Conservation (phyloP, 2,329 filamentous ascomycete genomes). For the Xylaria sp. region DNA sequence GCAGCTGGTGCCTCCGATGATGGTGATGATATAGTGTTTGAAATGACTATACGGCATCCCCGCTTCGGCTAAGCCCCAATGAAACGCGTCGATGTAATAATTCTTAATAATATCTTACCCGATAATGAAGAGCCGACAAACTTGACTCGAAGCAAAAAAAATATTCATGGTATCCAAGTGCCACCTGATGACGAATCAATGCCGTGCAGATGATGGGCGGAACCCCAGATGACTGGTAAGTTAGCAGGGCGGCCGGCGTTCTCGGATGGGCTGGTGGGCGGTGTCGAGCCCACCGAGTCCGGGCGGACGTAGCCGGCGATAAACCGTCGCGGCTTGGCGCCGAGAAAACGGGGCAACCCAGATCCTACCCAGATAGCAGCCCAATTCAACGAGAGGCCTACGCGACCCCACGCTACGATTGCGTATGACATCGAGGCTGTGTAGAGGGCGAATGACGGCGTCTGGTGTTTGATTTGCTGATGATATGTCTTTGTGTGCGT, state of each 20-base stretch:
- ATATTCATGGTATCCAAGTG: not conserved
- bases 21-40: not conserved
- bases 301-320: slow-evolving; percentile 10
- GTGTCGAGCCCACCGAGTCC: not conserved
- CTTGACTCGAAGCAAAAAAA: not conserved
- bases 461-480: not conserved
- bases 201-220: not conserved
- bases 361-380: not conserved
- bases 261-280: not conserved
- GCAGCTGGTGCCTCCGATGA: slow-evolving; percentile 13
- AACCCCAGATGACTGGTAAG: not conserved
- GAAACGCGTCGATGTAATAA: slow-evolving; percentile 14
- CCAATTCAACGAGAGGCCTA: not conserved
- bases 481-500: not conserved
- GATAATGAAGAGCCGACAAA: not conserved
- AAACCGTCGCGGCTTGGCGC: slow-evolving; percentile 30
- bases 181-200: slow-evolving; percentile 7
- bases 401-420: slow-evolving; percentile 23
- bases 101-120: not conserved
- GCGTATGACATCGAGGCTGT: slow-evolving; percentile 34
- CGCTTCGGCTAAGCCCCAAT: slow-evolving; percentile 24
- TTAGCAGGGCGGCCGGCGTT: not conserved
- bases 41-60: not conserved
- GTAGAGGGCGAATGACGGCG: not conserved
- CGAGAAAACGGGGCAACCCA: slow-evolving; percentile 24